These are phyloP conservation scores for Verticillium albo-atrum DNA, from an alignment of 2,329 filamentous ascomycete species.

Conservation along the genomic window DNA sequence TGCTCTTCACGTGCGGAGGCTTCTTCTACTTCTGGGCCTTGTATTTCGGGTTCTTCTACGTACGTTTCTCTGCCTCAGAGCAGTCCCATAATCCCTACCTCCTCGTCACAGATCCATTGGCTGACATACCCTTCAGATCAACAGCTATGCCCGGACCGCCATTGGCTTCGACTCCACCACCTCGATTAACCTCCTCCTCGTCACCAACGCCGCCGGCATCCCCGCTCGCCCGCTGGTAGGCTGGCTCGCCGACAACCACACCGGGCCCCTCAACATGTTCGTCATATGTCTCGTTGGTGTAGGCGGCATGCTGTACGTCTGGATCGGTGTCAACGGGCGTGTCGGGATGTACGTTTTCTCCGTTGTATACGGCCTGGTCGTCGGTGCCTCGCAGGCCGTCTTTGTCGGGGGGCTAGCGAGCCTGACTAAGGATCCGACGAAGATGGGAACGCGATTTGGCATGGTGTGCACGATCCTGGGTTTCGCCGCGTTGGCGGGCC, in stretches of 20 bases:
- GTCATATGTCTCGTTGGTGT: slow-evolving; percentile 27
- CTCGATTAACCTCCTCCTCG: slow-evolving; percentile 54
- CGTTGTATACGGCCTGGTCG: slow-evolving; percentile 35
- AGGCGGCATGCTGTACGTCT: slow-evolving; percentile 38
- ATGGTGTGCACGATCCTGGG: slow-evolving; percentile 35
- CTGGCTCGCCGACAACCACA: slow-evolving; percentile 47
- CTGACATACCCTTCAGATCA: slow-evolving; percentile 22
- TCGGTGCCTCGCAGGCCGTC: slow-evolving; percentile 33
- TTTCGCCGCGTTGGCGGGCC: slow-evolving; percentile 36
- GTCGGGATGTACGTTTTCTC: slow-evolving; percentile 37
- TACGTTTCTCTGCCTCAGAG: slow-evolving; percentile 16
- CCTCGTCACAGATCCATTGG: neutral
- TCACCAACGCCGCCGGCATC: slow-evolving; percentile 55
- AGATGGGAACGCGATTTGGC: slow-evolving; percentile 39
- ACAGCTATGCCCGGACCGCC: slow-evolving; percentile 32
- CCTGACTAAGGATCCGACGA: slow-evolving; percentile 33
- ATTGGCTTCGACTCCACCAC: slow-evolving; percentile 38
- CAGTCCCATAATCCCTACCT: neutral
- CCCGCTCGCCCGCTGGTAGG: slow-evolving; percentile 50
- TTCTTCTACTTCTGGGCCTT: slow-evolving; percentile 42
- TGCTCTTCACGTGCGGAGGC: slow-evolving; percentile 25
- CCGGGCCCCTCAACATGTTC: slow-evolving; percentile 51
- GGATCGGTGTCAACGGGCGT: slow-evolving; percentile 43
- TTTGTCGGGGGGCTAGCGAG: slow-evolving; percentile 34
- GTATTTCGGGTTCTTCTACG: slow-evolving; percentile 46